A percentile compares a stretch with the other conserved stretches of the same genome.
These are phyloP conservation scores for Suhomyces prunicola DNA, from an alignment of 805 yeast species.

Conservation along the genomic window DNA sequence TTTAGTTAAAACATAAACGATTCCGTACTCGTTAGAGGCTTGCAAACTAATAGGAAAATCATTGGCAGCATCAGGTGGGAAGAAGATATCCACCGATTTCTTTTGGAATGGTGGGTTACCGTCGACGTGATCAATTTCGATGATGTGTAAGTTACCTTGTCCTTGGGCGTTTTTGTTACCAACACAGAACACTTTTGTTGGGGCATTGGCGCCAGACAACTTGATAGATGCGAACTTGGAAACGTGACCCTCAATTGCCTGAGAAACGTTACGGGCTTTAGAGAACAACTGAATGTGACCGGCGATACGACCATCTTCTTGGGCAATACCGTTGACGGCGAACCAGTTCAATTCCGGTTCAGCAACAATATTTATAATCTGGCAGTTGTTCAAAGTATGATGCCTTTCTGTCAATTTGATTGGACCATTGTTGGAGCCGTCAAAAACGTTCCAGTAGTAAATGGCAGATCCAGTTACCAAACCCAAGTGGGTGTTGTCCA, in stretches of 20 bases:
- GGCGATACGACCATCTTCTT: slow-evolving; percentile 88
- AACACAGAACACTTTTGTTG: slow-evolving; percentile 86
- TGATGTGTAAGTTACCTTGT: slow-evolving; percentile 75
- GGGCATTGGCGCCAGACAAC: slow-evolving; percentile 66
- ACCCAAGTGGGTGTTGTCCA: slow-evolving; percentile 69
- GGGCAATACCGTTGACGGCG: slow-evolving; percentile 92
- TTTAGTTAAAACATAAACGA: slow-evolving; percentile 86
- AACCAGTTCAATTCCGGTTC: slow-evolving; percentile 85
- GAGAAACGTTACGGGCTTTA: slow-evolving; percentile 86
- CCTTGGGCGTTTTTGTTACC: slow-evolving; percentile 82
- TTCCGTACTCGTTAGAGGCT: slow-evolving; percentile 80
- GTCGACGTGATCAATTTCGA: slow-evolving; percentile 93
- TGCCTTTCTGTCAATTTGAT: slow-evolving; percentile 79
- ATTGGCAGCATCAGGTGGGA: slow-evolving; percentile 93
- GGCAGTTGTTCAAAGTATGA: slow-evolving; percentile 70
- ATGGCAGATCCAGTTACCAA: slow-evolving; percentile 76
- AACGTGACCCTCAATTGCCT: slow-evolving; percentile 97
- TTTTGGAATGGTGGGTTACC: slow-evolving; percentile 82
- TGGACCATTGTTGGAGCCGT: slow-evolving; percentile 78
- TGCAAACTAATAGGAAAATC: slow-evolving; percentile 96
- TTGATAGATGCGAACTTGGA: slow-evolving; percentile 79
- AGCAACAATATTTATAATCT: slow-evolving; percentile 85
- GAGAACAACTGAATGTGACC: slow-evolving; percentile 95
- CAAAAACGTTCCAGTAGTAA: slow-evolving; percentile 80
- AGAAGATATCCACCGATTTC: slow-evolving; percentile 87